phyloP scores from a whole-genome alignment of 169 alveolate genomes.

The Plasmodium gallinaceum region DNA sequence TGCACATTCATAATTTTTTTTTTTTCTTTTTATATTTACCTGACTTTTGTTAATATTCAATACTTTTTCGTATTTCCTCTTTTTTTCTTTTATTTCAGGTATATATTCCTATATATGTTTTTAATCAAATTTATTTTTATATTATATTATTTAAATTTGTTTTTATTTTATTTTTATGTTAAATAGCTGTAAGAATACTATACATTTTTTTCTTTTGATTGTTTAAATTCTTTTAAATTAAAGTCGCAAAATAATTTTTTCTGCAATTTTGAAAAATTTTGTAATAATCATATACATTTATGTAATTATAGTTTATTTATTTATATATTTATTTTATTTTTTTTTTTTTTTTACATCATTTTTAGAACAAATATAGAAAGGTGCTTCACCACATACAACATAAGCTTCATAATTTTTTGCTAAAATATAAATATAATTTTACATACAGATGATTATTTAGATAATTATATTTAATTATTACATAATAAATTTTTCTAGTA shows the following conservation, averaged over 20 bases:
- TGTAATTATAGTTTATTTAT: not conserved
- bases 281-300: not conserved
- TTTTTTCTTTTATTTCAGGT: conserved; percentile 42
- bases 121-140: not conserved
- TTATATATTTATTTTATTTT: conserved; percentile 4
- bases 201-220: conserved; percentile 34
- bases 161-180: conserved; percentile 9
- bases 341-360: conserved; percentile 66
- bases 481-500: not conserved
- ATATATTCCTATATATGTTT: conserved; percentile 9
- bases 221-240: conserved; percentile 20
- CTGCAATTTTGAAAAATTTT: conserved; percentile 11
- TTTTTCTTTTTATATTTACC: conserved; percentile 33
- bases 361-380: conserved; percentile 66
- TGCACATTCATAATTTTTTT: conserved; percentile 2
- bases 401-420: conserved; percentile 75
- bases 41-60: conserved; percentile 7
- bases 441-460: not conserved
- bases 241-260: conserved; percentile 51
- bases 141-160: not conserved
- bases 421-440: conserved; percentile 1
- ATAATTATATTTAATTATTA: not conserved
- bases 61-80: conserved; percentile 35
- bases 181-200: not conserved
- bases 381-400: conserved; percentile 78